Evolutionary conservation across 2,329 filamentous ascomycete species (phyloP).

Genomic region (Hypoxylon sp.): DNA sequence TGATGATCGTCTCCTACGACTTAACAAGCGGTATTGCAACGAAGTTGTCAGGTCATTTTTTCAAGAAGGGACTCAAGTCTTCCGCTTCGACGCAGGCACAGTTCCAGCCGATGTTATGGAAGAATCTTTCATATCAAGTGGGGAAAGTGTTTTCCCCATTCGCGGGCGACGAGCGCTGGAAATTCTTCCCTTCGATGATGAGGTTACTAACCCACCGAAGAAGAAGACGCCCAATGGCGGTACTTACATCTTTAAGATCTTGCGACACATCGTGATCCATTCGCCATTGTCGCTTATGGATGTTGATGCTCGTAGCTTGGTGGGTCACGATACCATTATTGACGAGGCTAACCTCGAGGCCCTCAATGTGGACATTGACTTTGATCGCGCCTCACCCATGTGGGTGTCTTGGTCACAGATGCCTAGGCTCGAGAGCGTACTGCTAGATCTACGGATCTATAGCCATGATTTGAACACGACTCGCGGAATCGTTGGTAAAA

Average conservation of each 20-base stretch:
- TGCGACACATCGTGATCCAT: constrained; percentile 47
- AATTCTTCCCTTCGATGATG: constrained; percentile 50
- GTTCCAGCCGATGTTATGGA: constrained; percentile 1
- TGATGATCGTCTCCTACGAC: constrained; percentile 23
- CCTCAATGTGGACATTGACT: constrained; percentile 40
- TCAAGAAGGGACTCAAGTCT: constrained; percentile 45
- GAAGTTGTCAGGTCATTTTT: constrained; percentile 39
- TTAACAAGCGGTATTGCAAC: constrained; percentile 28
- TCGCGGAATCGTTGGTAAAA: constrained; percentile 42
- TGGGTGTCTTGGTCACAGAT: constrained; percentile 51
- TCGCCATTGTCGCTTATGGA: constrained; percentile 44
- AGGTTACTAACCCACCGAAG: constrained; percentile 22
- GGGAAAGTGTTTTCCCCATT: constrained; percentile 35
- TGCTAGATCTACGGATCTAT: constrained; percentile 50
- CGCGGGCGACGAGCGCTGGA: constrained; percentile 24
- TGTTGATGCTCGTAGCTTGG: constrained; percentile 23
- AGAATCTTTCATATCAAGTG: constrained; percentile 1
- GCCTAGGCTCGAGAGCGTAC: constrained; percentile 48
- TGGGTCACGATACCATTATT: constrained; percentile 1
- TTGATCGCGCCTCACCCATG: constrained; percentile 45
- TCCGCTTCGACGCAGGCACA: constrained; percentile 31
- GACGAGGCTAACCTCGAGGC: constrained; percentile 14
- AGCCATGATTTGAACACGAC: constrained; percentile 47
- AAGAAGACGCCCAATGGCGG: constrained; percentile 1
- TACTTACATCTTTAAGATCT: constrained; percentile 33